Evolutionary conservation across 495 filamentous ascomycete species (phyloP).

Genomic region (Saxophila tyrrhenica): DNA sequence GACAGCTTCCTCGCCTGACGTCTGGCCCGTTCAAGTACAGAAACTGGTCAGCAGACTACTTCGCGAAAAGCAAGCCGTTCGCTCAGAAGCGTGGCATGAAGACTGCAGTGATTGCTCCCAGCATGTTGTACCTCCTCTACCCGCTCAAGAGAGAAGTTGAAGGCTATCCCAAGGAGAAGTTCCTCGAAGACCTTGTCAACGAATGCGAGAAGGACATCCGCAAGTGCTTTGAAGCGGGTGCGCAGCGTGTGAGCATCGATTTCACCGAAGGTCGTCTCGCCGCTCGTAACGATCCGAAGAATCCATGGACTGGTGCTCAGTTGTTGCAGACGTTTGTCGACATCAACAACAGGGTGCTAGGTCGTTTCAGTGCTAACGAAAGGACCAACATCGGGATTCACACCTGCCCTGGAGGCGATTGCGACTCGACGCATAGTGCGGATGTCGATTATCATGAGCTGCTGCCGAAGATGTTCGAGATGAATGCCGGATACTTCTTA

Average conservation of each 20-base stretch:
- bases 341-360: slow-evolving; percentile 33
- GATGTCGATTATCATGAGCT: slow-evolving; percentile 34
- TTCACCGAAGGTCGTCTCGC: slow-evolving; percentile 36
- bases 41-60: slow-evolving; percentile 35
- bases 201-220: slow-evolving; percentile 38
- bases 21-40: slow-evolving; percentile 33
- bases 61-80: slow-evolving; percentile 26
- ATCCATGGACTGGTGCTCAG: slow-evolving; percentile 34
- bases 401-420: slow-evolving; percentile 37
- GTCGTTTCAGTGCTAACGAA: slow-evolving; percentile 28
- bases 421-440: slow-evolving; percentile 32
- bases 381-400: slow-evolving; percentile 34
- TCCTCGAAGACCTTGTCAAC: slow-evolving; percentile 34
- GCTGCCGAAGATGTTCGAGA: slow-evolving; percentile 32
- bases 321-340: slow-evolving; percentile 35
- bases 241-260: slow-evolving; percentile 33
- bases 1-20: slow-evolving; percentile 31
- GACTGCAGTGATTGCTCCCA: slow-evolving; percentile 34
- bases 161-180: slow-evolving; percentile 30
- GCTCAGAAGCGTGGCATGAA: slow-evolving; percentile 30
- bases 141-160: slow-evolving; percentile 30
- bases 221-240: slow-evolving; percentile 33
- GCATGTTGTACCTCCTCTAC: slow-evolving; percentile 36
- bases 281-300: slow-evolving; percentile 31
- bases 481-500: slow-evolving; percentile 37